These are phyloP conservation scores for Bretziella fagacearum DNA, from an alignment of 2,329 filamentous ascomycete species.

Conservation along the genomic window DNA sequence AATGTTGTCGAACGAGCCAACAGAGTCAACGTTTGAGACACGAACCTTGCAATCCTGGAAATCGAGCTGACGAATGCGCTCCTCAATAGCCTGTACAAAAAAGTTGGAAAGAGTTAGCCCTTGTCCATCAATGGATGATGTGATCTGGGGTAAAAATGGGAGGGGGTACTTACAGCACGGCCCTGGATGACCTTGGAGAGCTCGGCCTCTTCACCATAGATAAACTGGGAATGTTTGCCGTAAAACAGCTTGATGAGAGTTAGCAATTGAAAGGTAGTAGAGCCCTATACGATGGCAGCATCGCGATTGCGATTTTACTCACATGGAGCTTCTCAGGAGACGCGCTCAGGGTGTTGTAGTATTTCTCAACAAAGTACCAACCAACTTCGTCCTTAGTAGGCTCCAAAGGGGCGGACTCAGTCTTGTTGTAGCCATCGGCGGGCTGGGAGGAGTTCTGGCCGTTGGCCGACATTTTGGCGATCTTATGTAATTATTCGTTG, in stretches of 20 bases:
- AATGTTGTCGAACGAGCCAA: conserved; percentile 82
- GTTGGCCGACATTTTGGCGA: conserved; percentile 39
- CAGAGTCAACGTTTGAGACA: conserved; percentile 92
- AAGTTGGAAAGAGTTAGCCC: neutral
- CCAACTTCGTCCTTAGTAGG: conserved; percentile 82
- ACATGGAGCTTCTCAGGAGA: conserved; percentile 81
- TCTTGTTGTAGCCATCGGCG: conserved; percentile 22
- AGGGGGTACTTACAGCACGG: conserved; percentile 48
- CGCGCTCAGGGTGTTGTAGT: conserved; percentile 95
- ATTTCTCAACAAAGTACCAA: conserved; percentile 99
- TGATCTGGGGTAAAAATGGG: conserved; percentile 3
- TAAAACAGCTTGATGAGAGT: conserved; percentile 56
- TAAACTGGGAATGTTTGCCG: conserved; percentile 87
- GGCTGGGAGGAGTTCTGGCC: conserved; percentile 32
- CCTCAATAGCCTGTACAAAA: conserved; percentile 58
- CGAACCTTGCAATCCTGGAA: conserved; percentile 98
- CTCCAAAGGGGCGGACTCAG: conserved; percentile 25
- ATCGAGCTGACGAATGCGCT: conserved; percentile 81
- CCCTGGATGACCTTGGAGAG: conserved; percentile 74
- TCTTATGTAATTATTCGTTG: too few species aligned
- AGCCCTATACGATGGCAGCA: neutral
- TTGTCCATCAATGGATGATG: neutral
- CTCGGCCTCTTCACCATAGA: conserved; percentile 81
- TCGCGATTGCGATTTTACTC: too few species aligned
- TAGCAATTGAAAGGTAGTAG: neutral